Base-by-base conservation (phyloP, 495 filamentous ascomycete species). In the Daldinia vernicosa region DNA sequence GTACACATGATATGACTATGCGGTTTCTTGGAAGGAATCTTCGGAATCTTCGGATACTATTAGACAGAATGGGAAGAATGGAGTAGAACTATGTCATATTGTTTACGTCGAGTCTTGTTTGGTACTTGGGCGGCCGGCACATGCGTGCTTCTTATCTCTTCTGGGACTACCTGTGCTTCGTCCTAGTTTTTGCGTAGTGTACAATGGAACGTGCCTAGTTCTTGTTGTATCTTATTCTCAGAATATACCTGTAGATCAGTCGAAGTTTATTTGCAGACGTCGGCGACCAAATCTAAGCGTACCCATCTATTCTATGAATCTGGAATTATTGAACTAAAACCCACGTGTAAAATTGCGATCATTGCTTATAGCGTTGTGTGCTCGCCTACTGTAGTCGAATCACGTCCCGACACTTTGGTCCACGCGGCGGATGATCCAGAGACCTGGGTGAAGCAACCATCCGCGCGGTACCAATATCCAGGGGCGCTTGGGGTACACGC, bases 1-100 rank as follows among this genome's bases (percentile, higher is more conserved):
- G 76, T 78, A 56, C 78, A 81, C 78, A 80, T 79, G 27, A 24
- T 63, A 45, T 59, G 30, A 51, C 28, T 37, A 14, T 37, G 19
- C 45, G 35, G 19, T 22, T 35, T 62, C 17, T 27, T 47, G 8
- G 35, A 17, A 3, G 24, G 19, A 19, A 45, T 35, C 33, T 57
- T 39, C 7, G 40, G 40, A 15, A n/a, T n/a, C n/a, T n/a, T n/a
- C n/a, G n/a, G n/a, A n/a, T n/a, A n/a, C n/a, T 43, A 30, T n/a
- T 67, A 9, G 59, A 17, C 19, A 37, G 57, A 43, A 57, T 22
- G 28, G 15, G 24, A 11, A 4, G 33, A 60, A 24, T 43, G 24
- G 28, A 24, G 30, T 17, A 30, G 32, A 57, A 37, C 27, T 56
- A 14, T 28, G 17, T 19, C 55, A 35, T 62, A 45, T 56, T 33